Evolutionary conservation across 805 yeast genomes (phyloP).

Genomic region (Cyberlindnera xylosilytica): DNA sequence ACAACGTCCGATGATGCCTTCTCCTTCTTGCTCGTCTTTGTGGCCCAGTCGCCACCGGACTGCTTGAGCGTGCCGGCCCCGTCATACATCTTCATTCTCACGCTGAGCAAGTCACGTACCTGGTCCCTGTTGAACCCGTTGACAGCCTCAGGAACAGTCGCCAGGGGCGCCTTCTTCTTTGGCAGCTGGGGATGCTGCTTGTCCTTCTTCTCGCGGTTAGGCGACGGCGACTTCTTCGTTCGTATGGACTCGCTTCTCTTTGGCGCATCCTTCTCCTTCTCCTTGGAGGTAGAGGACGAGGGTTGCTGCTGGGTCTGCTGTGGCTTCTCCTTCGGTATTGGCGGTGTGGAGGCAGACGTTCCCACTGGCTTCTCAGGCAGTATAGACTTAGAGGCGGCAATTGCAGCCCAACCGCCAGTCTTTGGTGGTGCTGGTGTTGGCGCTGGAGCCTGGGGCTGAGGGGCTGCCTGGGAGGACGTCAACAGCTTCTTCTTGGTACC

Average conservation of each 20-base stretch:
- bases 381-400: slow-evolving; percentile 12
- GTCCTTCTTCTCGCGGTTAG: slow-evolving; percentile 1
- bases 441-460: not conserved
- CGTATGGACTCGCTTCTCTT: slow-evolving; percentile 1
- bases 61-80: slow-evolving; percentile 3
- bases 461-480: not conserved
- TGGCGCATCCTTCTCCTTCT: not conserved
- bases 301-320: too few species aligned
- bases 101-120: slow-evolving; percentile 3
- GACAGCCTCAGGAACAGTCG: not conserved
- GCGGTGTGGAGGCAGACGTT: not conserved
- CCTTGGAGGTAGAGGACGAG: too few species aligned
- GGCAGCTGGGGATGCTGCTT: not conserved
- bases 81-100: slow-evolving; percentile 4
- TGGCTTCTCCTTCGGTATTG: not conserved
- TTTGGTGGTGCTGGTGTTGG: not conserved
- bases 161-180: not conserved
- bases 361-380: not conserved
- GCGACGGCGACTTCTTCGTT: slow-evolving; percentile 11
- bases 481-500: not conserved
- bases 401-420: slow-evolving; percentile 21
- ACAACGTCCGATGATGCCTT: slow-evolving; percentile 12
- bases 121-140: slow-evolving; percentile 17
- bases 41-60: slow-evolving; percentile 16
- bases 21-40: slow-evolving; percentile 1